Base-by-base conservation (phyloP, 2,329 filamentous ascomycete species). In the Penicillium sclerotiorum region DNA sequence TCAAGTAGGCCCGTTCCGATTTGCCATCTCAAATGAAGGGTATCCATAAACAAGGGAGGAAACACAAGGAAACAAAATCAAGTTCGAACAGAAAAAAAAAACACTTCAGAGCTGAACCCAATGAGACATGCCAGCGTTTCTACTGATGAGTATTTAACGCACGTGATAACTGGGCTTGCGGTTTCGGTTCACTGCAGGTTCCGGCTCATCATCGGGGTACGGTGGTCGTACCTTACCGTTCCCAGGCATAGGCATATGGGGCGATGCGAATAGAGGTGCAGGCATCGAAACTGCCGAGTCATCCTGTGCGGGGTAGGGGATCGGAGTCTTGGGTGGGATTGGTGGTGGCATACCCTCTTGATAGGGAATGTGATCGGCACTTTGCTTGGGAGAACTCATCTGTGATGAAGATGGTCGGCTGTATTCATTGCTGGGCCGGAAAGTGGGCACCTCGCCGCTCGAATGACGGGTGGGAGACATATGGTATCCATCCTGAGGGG, bases 101-200 rank as follows among this genome's bases (percentile, higher is more conserved):
- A 40, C 30, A 36, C 32, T 11, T 25, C 37, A 17, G 47, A 49
- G 2, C 21, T 13, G 2, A 33, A 41, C 30, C 44, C 40, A 42
- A 50, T 32, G 4, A 40, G 20, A 9, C 9, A 3, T 2, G 20
- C 37, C 55, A 36, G 15, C 30, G 33, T 25, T n/a, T 9, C 25
- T 27, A 13, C 27, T 51, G 15, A 12, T 5, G 21, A n/a, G 9
- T 11, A 17, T 32, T 75, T 58, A 80, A 53, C 80, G 73, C 36
- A 78, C 74, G 49, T 77, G 79, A 60, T 86, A 89, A 41, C 88
- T 86, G 1, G 93, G 93, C 70, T 96, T 96, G 59, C 86, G 84
- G 37, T 88, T 85, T 80, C 90, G 88, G 63, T 95, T 95, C 7
- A 95, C 90, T 6, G 82, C 78, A 3, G 93, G 93, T 15, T 93